Conservation (phyloP, 768 basidiomycete genomes). For the Macrolepiota fuliginosa region DNA sequence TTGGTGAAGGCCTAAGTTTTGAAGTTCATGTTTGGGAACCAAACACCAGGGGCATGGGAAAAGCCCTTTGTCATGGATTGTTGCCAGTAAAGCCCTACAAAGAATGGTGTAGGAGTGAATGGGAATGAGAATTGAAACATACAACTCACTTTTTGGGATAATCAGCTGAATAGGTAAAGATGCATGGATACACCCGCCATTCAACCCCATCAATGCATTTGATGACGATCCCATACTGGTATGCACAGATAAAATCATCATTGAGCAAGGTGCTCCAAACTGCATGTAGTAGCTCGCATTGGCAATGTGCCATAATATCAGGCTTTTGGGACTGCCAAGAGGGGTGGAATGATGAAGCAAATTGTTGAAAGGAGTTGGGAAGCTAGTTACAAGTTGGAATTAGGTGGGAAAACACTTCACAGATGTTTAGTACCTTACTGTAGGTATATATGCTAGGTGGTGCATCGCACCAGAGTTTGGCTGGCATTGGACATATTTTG, state of each 20-base stretch:
- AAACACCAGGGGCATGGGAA: slow-evolving; percentile 36
- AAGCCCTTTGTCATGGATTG: slow-evolving; percentile 30
- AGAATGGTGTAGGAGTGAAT: neutral
- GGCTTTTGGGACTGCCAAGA: neutral
- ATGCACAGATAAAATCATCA: neutral
- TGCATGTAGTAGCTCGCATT: neutral
- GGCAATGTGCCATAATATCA: neutral
- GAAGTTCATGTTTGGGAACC: slow-evolving; percentile 22
- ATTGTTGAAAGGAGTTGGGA: slow-evolving; percentile 7
- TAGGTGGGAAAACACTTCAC: neutral
- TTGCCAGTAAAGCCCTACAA: slow-evolving; percentile 19
- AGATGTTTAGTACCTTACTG: slow-evolving; percentile 20
- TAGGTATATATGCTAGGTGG: slow-evolving; percentile 42
- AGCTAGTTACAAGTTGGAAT: neutral
- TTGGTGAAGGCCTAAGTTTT: slow-evolving; percentile 22
- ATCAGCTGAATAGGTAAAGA: slow-evolving; percentile 12
- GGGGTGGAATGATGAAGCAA: neutral
- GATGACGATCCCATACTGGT: slow-evolving; percentile 2
- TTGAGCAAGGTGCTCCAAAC: slow-evolving; percentile 7
- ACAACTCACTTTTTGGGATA: slow-evolving; percentile 11
- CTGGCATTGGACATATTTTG: slow-evolving; percentile 34
- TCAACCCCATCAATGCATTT: neutral
- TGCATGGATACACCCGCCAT: neutral
- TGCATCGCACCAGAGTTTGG: slow-evolving; percentile 30
- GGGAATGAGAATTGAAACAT: slow-evolving; percentile 11